Percentiles rank a stretch among this genome's conserved stretches.
phyloP scores from a whole-genome alignment of 176 grass and related monocot genomes.

The Aegilops speltoides region DNA sequence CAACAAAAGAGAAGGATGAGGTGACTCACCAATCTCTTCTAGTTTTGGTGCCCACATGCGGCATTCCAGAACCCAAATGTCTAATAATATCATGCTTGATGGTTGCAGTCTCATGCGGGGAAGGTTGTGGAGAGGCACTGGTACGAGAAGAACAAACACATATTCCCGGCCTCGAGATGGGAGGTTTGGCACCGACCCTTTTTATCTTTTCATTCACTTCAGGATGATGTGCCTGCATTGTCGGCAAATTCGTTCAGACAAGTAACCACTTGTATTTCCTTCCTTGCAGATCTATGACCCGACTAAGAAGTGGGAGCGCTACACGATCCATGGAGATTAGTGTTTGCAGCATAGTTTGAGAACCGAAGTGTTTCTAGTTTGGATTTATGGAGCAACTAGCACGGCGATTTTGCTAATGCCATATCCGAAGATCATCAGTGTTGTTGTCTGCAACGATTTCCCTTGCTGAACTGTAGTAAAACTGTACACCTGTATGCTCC shows the following conservation, averaged over 20 bases:
- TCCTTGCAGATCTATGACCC: conserved; percentile 93
- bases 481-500: neutral
- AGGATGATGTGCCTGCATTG: neutral
- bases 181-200: conserved; percentile 53
- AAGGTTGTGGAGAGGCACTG: conserved; percentile 98
- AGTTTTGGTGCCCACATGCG: neutral
- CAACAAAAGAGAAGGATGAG: conserved; percentile 99
- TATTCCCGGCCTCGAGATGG: conserved; percentile 99
- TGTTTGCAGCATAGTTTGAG: neutral
- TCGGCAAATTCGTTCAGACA: neutral
- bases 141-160: conserved; percentile 99
- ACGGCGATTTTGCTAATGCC: neutral
- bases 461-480: neutral
- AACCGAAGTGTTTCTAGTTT: neutral
- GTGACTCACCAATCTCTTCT: conserved; percentile 32
- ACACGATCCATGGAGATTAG: conserved; percentile 96
- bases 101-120: conserved; percentile 85
- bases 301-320: conserved; percentile 97
- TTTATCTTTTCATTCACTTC: neutral
- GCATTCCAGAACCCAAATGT: conserved; percentile 1
- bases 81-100: conserved; percentile 16
- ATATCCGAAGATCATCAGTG: neutral
- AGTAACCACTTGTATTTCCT: conserved; percentile 4
- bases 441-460: conserved; percentile 8
- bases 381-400: neutral